phyloP scores from a whole-genome alignment of 202 grass and related monocot genomes.

The Cymbopogon flexuosus region DNA sequence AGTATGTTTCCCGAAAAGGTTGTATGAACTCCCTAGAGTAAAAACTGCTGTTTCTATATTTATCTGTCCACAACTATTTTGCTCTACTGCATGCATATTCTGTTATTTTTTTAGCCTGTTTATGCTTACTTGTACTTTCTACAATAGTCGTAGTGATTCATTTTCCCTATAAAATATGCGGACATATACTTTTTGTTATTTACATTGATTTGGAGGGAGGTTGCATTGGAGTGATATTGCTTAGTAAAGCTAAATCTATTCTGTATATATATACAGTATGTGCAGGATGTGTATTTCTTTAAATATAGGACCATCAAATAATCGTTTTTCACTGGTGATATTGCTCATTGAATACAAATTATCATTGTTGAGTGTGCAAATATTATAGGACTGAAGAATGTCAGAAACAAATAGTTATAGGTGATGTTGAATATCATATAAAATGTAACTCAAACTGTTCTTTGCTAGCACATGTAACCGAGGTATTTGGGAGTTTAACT shows the following conservation, averaged over 20 bases:
- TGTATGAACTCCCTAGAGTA: constrained; percentile 38
- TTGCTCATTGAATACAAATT: not conserved
- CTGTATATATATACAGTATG: constrained; percentile 6
- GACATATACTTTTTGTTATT: constrained; percentile 17
- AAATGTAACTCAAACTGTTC: not conserved
- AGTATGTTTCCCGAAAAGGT: constrained; percentile 90
- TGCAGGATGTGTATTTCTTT: not conserved
- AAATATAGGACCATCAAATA: not conserved
- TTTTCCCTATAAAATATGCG: constrained; percentile 7
- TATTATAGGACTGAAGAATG: not conserved
- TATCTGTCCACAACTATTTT: constrained; percentile 3
- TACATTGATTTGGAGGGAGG: constrained; percentile 14
- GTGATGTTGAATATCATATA: not conserved
- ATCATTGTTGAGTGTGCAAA: not conserved
- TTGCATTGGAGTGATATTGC: not conserved
- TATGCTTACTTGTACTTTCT: not conserved
- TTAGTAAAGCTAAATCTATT: constrained; percentile 6
- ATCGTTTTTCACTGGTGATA: constrained; percentile 15
- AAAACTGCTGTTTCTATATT: constrained; percentile 29
- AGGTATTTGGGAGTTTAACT: not conserved
- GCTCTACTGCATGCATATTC: constrained; percentile 7
- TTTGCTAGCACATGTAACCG: not conserved
- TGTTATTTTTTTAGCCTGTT: constrained; percentile 19
- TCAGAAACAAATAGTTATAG: not conserved
- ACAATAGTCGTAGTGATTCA: not conserved